Percentiles rank a stretch among this genome's conserved stretches.
These are phyloP conservation scores for Lepidium campestre DNA, from an alignment of 441 rosid species.

Conservation along the genomic window DNA sequence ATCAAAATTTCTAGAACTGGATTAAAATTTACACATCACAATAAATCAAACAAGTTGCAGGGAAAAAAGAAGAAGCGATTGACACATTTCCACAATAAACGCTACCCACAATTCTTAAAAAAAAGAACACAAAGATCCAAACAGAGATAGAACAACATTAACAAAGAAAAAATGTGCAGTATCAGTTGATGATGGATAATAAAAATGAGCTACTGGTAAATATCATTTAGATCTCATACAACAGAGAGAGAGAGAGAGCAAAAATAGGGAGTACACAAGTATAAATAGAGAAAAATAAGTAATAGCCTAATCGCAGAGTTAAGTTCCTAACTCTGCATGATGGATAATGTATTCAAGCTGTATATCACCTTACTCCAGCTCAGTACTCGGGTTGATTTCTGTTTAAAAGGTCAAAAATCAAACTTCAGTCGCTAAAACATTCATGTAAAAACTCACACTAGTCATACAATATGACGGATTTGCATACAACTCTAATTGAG, in stretches of 20 bases:
- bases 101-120: background rate
- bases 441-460: constrained; percentile 14
- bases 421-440: constrained; percentile 23
- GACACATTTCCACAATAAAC: constrained; percentile 10
- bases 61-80: background rate
- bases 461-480: constrained; percentile 5
- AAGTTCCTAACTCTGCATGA: constrained; percentile 32
- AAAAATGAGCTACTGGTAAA: constrained; percentile 9
- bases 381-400: constrained; percentile 26
- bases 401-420: constrained; percentile 21
- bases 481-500: constrained; percentile 6
- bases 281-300: background rate
- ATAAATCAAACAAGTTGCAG: background rate
- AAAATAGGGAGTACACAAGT: constrained; percentile 2
- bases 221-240: constrained; percentile 18
- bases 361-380: constrained; percentile 34
- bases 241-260: background rate
- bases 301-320: constrained; percentile 23
- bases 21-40: constrained; percentile 1
- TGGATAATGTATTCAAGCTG: constrained; percentile 30
- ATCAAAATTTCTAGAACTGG: constrained; percentile 5
- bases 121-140: constrained; percentile 6
- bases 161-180: background rate
- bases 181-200: background rate
- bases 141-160: constrained; percentile 9